A percentile compares a stretch with the other conserved stretches of the same genome.
phyloP scores from a whole-genome alignment of 768 basidiomycete genomes.

The Lepiota venenata region DNA sequence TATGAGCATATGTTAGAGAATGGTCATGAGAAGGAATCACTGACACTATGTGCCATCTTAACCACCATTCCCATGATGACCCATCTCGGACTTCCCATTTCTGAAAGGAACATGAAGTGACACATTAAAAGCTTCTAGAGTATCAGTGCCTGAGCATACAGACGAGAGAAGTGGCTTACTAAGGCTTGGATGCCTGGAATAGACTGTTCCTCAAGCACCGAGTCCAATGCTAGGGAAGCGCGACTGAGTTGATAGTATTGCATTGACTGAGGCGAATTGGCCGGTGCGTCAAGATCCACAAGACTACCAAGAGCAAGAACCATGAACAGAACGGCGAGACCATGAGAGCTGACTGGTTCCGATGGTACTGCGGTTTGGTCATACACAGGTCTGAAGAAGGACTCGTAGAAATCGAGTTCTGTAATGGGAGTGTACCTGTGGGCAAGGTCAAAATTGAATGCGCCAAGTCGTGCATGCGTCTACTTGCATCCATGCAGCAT shows the following conservation, averaged over 20 bases:
- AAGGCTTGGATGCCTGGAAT: conserved; percentile 63
- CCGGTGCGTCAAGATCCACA: conserved; percentile 53
- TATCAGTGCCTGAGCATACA: conserved; percentile 6
- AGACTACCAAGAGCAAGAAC: conserved; percentile 64
- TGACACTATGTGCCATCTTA: conserved; percentile 67
- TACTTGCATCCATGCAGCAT: conserved; percentile 71
- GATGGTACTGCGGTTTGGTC: conserved; percentile 34
- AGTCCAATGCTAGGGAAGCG: conserved; percentile 57
- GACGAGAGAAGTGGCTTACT: conserved; percentile 32
- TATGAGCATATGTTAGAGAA: conserved; percentile 13
- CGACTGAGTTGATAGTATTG: conserved; percentile 60
- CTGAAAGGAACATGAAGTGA: conserved; percentile 48
- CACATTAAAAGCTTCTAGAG: conserved; percentile 51
- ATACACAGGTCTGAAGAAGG: conserved; percentile 52
- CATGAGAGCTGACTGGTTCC: conserved; percentile 46
- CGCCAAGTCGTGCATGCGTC: neutral
- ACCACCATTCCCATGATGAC: conserved; percentile 67
- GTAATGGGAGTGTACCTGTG: conserved; percentile 66
- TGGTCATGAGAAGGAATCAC: conserved; percentile 23
- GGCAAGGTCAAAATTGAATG: neutral
- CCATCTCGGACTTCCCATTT: conserved; percentile 62
- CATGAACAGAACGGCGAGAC: conserved; percentile 57
- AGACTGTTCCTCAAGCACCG: conserved; percentile 61
- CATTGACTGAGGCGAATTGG: conserved; percentile 51
- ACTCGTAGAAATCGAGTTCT: conserved; percentile 51